Conservation (phyloP, 1,284 basidiomycete species). For the Bondarzewia mesenterica region DNA sequence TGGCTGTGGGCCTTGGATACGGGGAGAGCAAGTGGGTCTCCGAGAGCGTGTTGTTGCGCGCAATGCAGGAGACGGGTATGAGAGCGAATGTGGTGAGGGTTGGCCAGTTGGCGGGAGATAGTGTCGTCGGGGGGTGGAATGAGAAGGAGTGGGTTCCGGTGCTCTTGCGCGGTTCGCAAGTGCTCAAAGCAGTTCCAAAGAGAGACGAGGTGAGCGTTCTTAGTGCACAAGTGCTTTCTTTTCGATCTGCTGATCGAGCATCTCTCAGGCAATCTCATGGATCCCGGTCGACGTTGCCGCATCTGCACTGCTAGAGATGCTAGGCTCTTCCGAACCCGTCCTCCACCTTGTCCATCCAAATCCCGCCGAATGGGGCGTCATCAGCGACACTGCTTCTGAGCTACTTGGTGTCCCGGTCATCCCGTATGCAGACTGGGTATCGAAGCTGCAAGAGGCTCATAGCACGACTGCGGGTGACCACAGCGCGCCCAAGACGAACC, state of each 20-base stretch:
- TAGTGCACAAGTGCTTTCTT: background rate
- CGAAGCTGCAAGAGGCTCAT: background rate
- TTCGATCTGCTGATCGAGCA: background rate
- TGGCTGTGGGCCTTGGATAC: constrained; percentile 27
- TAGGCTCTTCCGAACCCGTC: constrained; percentile 6
- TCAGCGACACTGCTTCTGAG: constrained; percentile 13
- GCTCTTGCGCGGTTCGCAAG: constrained; percentile 18
- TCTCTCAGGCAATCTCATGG: constrained; percentile 13
- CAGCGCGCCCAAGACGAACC: background rate
- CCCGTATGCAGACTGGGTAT: constrained; percentile 19
- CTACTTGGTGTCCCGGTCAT: constrained; percentile 15
- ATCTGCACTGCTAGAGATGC: constrained; percentile 16
- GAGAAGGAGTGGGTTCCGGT: constrained; percentile 36
- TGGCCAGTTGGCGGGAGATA: constrained; percentile 33
- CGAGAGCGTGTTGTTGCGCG: constrained; percentile 21
- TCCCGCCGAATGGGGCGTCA: constrained; percentile 17
- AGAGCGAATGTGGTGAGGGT: constrained; percentile 27
- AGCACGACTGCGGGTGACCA: background rate
- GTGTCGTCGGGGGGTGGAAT: constrained; percentile 32
- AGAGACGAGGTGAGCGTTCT: background rate
- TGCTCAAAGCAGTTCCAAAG: background rate
- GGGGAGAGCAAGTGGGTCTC: constrained; percentile 32
- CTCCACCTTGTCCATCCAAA: constrained; percentile 20
- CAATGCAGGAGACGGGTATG: constrained; percentile 15
- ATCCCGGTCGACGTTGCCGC: constrained; percentile 18